Percentiles rank a stretch among this genome's conserved stretches.
phyloP scores from a whole-genome alignment of 2,329 filamentous ascomycete genomes.

The Apiospora hydei region DNA sequence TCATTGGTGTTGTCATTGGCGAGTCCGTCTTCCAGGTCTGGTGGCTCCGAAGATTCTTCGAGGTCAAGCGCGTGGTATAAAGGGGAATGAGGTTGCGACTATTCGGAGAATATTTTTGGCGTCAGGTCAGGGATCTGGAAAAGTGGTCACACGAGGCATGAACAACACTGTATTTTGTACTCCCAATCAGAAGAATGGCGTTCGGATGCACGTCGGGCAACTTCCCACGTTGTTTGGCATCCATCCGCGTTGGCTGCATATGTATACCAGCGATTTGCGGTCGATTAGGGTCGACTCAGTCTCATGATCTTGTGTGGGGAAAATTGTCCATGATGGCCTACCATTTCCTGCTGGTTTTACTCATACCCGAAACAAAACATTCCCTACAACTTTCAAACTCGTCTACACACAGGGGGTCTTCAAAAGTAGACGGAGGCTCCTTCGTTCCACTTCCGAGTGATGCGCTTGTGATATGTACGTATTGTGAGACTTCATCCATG shows the following conservation, averaged over 20 bases:
- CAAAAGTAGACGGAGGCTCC: not conserved
- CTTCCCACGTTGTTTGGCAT: not conserved
- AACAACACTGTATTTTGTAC: slow-evolving; percentile 20
- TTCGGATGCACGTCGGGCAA: not conserved
- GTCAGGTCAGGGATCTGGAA: slow-evolving; percentile 15
- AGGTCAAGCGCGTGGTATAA: slow-evolving; percentile 76
- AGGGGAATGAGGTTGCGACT: not conserved
- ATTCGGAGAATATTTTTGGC: not conserved
- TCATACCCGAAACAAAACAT: not conserved
- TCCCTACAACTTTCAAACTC: not conserved
- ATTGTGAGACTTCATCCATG: not conserved
- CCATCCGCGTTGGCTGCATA: not conserved
- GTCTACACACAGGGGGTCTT: not conserved
- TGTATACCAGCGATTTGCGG: not conserved
- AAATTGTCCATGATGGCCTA: not conserved
- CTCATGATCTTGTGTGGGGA: not conserved
- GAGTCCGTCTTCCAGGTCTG: slow-evolving; percentile 98
- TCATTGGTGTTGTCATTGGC: slow-evolving; percentile 85
- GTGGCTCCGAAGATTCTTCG: slow-evolving; percentile 99
- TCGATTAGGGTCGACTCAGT: not conserved
- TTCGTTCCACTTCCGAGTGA: not conserved
- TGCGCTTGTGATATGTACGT: not conserved
- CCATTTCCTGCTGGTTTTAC: not conserved
- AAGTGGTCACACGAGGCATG: not conserved
- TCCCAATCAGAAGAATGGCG: not conserved